A percentile compares a stretch with the other conserved stretches of the same genome.
These are phyloP conservation scores for Eucalyptus sp. DNA, from an alignment of 345 rosid species.

Conservation along the genomic window DNA sequence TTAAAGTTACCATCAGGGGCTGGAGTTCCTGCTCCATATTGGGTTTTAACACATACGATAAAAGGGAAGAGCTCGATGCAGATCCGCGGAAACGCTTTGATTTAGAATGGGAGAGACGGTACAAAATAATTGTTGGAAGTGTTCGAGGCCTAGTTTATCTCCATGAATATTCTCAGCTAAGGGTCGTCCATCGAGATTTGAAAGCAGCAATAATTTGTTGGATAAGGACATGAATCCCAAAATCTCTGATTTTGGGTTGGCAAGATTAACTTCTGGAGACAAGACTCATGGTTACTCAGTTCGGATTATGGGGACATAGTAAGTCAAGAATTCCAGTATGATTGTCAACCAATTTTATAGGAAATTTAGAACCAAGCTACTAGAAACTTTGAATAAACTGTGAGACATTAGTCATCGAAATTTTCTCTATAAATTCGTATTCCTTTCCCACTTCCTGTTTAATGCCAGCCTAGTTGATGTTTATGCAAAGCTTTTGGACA, in stretches of 20 bases:
- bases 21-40: background rate
- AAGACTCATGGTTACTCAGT: background rate
- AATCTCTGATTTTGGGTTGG: constrained; percentile 12
- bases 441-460: background rate
- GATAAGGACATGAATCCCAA: constrained; percentile 5
- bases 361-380: background rate
- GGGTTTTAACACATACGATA: background rate
- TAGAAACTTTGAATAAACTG: background rate
- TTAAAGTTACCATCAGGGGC: background rate
- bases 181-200: background rate
- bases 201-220: background rate
- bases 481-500: background rate
- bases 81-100: background rate
- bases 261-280: constrained; percentile 5
- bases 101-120: background rate
- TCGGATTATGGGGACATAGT: constrained; percentile 14
- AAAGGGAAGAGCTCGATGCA: background rate
- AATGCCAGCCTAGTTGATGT: background rate
- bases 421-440: background rate
- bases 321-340: background rate
- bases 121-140: constrained; percentile 1
- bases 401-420: background rate
- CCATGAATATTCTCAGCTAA: background rate
- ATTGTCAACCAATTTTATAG: background rate
- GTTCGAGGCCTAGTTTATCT: constrained; percentile 5